Conservation (phyloP, 2,329 filamentous ascomycete species). For the Aspergillus latus region DNA sequence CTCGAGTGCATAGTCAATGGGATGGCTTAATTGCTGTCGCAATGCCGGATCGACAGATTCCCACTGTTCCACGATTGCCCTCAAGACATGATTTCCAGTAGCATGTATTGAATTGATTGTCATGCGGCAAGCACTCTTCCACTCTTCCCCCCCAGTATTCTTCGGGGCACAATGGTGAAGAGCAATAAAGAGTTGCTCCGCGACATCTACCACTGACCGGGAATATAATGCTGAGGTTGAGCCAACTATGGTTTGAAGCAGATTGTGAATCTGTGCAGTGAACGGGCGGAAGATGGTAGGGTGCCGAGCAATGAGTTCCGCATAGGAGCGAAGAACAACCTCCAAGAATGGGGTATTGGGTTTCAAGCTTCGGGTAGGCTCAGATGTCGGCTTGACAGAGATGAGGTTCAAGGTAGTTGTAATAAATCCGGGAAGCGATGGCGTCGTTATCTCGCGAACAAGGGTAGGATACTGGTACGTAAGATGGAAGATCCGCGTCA, state of each 20-base stretch:
- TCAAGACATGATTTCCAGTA: slow-evolving; percentile 74
- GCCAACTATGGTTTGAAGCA: slow-evolving; percentile 62
- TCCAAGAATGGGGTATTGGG: slow-evolving; percentile 57
- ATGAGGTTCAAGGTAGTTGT: slow-evolving; percentile 69
- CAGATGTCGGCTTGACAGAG: slow-evolving; percentile 47
- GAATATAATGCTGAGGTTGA: slow-evolving; percentile 59
- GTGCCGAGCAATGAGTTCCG: slow-evolving; percentile 72
- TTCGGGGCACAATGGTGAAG: slow-evolving; percentile 81
- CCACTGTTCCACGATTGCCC: slow-evolving; percentile 79
- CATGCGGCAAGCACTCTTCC: slow-evolving; percentile 65
- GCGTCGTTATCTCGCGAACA: slow-evolving; percentile 82
- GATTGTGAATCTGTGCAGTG: slow-evolving; percentile 64
- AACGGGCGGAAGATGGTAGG: slow-evolving; percentile 80
- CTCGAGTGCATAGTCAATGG: slow-evolving; percentile 37
- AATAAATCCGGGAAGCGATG: slow-evolving; percentile 72
- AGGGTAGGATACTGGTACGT: slow-evolving; percentile 81
- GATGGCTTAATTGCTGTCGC: slow-evolving; percentile 29
- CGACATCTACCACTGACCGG: slow-evolving; percentile 54
- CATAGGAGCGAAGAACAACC: slow-evolving; percentile 69
- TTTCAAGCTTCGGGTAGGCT: slow-evolving; percentile 37
- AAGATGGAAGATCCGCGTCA: slow-evolving; percentile 80
- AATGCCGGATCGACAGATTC: slow-evolving; percentile 59
- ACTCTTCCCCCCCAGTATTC: slow-evolving; percentile 73
- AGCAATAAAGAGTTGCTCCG: slow-evolving; percentile 66
- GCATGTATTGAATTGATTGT: slow-evolving; percentile 66